These are phyloP conservation scores for Blastobotrys buckinghamii DNA, from an alignment of 1,139 yeast species.

Conservation along the genomic window DNA sequence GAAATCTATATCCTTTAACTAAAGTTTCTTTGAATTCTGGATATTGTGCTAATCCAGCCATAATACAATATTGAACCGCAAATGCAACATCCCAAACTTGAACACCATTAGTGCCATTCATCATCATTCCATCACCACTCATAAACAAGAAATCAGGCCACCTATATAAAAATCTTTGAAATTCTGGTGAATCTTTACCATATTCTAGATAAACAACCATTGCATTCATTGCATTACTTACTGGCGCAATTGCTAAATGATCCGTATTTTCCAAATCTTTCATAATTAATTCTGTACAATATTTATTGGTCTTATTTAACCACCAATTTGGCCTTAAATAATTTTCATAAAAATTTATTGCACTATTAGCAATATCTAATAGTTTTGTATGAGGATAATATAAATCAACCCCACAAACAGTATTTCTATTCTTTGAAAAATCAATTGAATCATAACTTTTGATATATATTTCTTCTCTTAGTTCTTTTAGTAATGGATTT, in stretches of 20 bases:
- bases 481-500: slow-evolving; percentile 55
- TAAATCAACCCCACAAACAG: slow-evolving; percentile 85
- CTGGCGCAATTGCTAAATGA: slow-evolving; percentile 87
- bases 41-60: slow-evolving; percentile 70
- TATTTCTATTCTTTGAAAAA: slow-evolving; percentile 66
- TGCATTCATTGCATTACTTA: slow-evolving; percentile 78
- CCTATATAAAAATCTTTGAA: slow-evolving; percentile 49
- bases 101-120: slow-evolving; percentile 96
- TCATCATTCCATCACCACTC: slow-evolving; percentile 87
- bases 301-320: slow-evolving; percentile 45
- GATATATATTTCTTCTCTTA: slow-evolving; percentile 73
- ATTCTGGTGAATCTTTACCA: slow-evolving; percentile 62
- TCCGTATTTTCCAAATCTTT: slow-evolving; percentile 79
- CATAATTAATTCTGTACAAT: slow-evolving; percentile 56
- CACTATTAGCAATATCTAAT: slow-evolving; percentile 57
- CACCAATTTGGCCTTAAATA: slow-evolving; percentile 72
- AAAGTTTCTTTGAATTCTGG: slow-evolving; percentile 64
- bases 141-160: slow-evolving; percentile 75
- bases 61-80: slow-evolving; percentile 73
- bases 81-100: slow-evolving; percentile 98
- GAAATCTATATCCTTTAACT: slow-evolving; percentile 58
- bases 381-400: slow-evolving; percentile 84
- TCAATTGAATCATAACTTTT: slow-evolving; percentile 61
- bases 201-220: slow-evolving; percentile 64
- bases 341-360: slow-evolving; percentile 59